Evolutionary conservation across 163 green algal genomes (phyloP).

Genomic region (Trebouxia gelatinosa): DNA sequence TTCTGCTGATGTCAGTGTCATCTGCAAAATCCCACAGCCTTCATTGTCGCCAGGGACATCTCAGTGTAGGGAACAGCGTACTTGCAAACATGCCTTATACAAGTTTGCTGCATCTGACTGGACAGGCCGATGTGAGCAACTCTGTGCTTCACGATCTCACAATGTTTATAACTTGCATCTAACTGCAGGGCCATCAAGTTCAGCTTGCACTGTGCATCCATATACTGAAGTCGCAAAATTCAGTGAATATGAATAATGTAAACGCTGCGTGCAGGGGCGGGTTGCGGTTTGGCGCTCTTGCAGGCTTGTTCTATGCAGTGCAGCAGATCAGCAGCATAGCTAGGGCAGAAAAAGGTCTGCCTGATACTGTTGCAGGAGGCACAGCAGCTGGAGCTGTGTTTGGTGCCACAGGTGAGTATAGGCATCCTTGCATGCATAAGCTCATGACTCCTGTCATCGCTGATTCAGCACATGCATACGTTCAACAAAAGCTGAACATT

Average conservation of each 20-base stretch:
- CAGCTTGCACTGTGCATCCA: too few relatives aligned
- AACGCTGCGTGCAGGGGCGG: constrained; percentile 31
- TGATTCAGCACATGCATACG: not conserved
- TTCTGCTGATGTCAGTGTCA: not conserved
- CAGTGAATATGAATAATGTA: not conserved
- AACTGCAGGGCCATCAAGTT: not conserved
- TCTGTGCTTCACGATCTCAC: not conserved
- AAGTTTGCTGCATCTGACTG: not conserved
- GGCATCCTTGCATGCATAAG: not conserved
- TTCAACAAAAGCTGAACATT: not conserved
- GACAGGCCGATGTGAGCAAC: not conserved
- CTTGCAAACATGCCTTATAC: not conserved
- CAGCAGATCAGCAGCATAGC: constrained; percentile 33
- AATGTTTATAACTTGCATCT: not conserved
- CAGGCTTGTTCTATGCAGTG: constrained; percentile 32
- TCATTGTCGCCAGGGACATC: not conserved
- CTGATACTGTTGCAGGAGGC: constrained; percentile 17
- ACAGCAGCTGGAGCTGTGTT: constrained; percentile 28
- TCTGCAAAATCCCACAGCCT: not conserved
- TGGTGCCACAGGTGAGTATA: constrained; percentile 23
- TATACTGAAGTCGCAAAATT: not conserved
- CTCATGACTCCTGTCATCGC: not conserved
- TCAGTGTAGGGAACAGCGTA: not conserved
- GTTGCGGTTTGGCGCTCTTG: constrained; percentile 31
- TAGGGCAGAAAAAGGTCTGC: not conserved